Conservation (phyloP, 257 asterid genomes). For the Jaltomata sinuosa region DNA sequence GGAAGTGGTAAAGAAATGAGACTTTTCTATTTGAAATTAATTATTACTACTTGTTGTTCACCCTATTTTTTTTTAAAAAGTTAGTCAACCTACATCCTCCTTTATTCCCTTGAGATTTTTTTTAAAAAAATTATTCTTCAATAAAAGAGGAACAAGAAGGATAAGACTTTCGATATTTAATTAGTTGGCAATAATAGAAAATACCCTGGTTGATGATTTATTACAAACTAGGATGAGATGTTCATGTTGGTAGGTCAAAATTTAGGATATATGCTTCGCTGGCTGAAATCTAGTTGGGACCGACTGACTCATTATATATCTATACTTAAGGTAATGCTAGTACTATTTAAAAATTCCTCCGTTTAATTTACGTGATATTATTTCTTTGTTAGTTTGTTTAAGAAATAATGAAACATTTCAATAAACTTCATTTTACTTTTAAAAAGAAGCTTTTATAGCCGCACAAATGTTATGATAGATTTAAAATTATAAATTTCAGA, state of each 20-base stretch:
- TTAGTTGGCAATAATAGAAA: not conserved
- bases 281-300: not conserved
- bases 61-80: not conserved
- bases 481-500: not conserved
- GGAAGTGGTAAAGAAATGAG: not conserved
- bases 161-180: too few species aligned
- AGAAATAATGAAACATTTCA: not conserved
- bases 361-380: not conserved
- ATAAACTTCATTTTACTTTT: not conserved
- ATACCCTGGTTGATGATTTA: not conserved
- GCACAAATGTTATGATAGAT: too few species aligned
- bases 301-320: not conserved
- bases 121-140: not conserved
- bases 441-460: rapidly evolving
- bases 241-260: not conserved
- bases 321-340: too few species aligned
- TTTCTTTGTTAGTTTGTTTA: not conserved
- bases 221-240: not conserved
- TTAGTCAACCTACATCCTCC: not conserved
- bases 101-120: not conserved
- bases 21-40: not conserved
- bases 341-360: not conserved
- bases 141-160: not conserved
- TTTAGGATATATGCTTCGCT: not conserved
- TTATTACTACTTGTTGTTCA: not conserved